Evolutionary conservation across 495 filamentous ascomycete genomes (phyloP).

Genomic region (Penicillium fimorum): DNA sequence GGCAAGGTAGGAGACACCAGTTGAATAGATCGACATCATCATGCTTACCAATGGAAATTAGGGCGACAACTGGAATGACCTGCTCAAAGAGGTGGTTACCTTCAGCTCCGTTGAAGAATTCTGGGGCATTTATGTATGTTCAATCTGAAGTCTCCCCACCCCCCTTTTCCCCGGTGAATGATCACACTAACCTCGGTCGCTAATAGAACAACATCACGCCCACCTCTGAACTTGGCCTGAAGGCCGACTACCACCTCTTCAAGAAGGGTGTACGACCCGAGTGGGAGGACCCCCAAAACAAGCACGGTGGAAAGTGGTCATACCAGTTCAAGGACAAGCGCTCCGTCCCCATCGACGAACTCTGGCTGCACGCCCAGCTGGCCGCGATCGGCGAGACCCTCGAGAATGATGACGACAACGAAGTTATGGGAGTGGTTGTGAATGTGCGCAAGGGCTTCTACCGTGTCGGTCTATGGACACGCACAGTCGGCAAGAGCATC

Average conservation of each 20-base stretch:
- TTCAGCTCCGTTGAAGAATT: conserved; percentile 99
- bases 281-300: conserved; percentile 98
- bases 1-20: conserved; percentile 68
- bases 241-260: conserved; percentile 99
- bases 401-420: conserved; percentile 83
- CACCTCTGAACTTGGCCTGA: conserved; percentile 89
- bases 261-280: conserved; percentile 95
- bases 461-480: conserved; percentile 91
- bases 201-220: conserved; percentile 95
- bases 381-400: conserved; percentile 97
- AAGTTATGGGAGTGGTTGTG: conserved; percentile 99
- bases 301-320: conserved; percentile 98
- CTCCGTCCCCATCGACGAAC: conserved; percentile 82
- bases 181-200: conserved; percentile 2
- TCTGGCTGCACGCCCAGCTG: conserved; percentile 97
- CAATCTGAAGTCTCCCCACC: not conserved
- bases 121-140: conserved; percentile 96
- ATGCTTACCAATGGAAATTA: conserved; percentile 33
- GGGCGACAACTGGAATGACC: conserved; percentile 98
- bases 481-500: conserved; percentile 80
- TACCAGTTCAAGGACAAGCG: conserved; percentile 97
- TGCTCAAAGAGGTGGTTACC: conserved; percentile 96
- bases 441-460: conserved; percentile 98
- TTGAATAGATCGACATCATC: conserved; percentile 5
- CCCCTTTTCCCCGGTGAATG: not conserved